Evolutionary conservation across 2,329 filamentous ascomycete species (phyloP), one percentile per base, ranked within the genome.

Genomic region (Cordyceps farinosa): DNA sequence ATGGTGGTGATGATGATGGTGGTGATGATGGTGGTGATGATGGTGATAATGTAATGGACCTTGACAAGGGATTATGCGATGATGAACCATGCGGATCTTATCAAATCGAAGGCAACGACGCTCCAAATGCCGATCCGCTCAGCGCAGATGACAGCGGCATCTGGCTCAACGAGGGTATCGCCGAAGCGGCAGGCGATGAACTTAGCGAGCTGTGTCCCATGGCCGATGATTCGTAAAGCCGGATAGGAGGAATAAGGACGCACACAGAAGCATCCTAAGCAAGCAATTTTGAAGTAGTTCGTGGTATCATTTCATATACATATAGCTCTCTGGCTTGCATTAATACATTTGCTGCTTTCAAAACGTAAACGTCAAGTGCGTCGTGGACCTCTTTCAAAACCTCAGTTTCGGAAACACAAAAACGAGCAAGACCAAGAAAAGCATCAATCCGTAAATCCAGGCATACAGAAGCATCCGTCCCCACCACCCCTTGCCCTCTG

Each of bases 401-500:
- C 94, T 84, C 73, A 97, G 76, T 80, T 97, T 98, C 0, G 94
- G 94, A 72, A 92, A 79, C 57, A 94, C 83, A 79, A 94, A 94
- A 13, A 97, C 93, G 67, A 97, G 76, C 73, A 96, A 69, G 42
- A 97, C 79, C 22, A 92, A 84, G 32, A 86, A 77, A n/a, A 96
- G 70, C 88, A 92, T 94, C 66, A 97, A 75, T 36, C 86, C 91
- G 70, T 88, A 90, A 55, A 97, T 92, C 83, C 91, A 90, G 45
- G 82, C 89, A 79, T 95, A 97, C 65, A 97, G 80, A 77, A 94
- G 81, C 80, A 96, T 85, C 59, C 93, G 80, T 6, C 90, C 92
- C 86, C 85, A 92, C 90, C 90, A 96, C 0, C 92, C 92, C 73
- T 89, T 88, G 3, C 92, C 93, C 78, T 97, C 94, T 17, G 89